Evolutionary conservation across 208 protist genomes (phyloP), one percentile per base, ranked within the genome.

Genomic region (Trypanosoma mega): DNA sequence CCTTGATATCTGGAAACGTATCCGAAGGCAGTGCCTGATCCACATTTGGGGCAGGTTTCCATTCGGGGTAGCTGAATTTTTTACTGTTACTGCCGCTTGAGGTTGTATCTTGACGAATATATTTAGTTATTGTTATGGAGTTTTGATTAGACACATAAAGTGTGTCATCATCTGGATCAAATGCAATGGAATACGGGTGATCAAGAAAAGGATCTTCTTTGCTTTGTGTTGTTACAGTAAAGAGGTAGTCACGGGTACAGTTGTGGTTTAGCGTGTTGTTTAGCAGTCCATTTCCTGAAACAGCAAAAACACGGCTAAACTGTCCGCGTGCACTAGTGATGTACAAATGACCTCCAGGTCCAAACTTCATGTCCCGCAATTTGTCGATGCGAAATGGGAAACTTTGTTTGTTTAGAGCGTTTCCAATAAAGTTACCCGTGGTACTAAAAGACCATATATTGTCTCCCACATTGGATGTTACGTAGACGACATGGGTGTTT

Each of bases 381-480:
- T 95, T 95, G 18, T 85, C 79, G 12, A 95, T 78, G 39, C 68
- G 63, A 41, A 92, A 77, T 4, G 88, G 88, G 45, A 92, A 90
- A 14, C 75, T 82, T 2, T 43, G 39, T 34, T 49, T 76, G 70
- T 92, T 87, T 48, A 95, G 63, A 20, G 87, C 88, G 21, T 80
- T 61, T 20, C 88, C 88, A 30, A 95, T 72, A 66, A 82, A 92
- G 29, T 77, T 82, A 9, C 88, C 88, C 14, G 67, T 62, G 2
- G 88, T 90, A 59, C 91, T 83, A 62, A 92, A 95, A 20, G 88
- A 83, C 85, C 77, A 89, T 34, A 95, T 92, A 61, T 95, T 91
- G 58, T 86, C 72, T 41, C 85, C 88, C 79, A 90, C 90, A 63
- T 95, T 95, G 5, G 85, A 83, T 1, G 88, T 95, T 7, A 91